These are phyloP conservation scores for Yamadazyma friedrichii DNA, from an alignment of 1,139 yeast species.

Conservation along the genomic window DNA sequence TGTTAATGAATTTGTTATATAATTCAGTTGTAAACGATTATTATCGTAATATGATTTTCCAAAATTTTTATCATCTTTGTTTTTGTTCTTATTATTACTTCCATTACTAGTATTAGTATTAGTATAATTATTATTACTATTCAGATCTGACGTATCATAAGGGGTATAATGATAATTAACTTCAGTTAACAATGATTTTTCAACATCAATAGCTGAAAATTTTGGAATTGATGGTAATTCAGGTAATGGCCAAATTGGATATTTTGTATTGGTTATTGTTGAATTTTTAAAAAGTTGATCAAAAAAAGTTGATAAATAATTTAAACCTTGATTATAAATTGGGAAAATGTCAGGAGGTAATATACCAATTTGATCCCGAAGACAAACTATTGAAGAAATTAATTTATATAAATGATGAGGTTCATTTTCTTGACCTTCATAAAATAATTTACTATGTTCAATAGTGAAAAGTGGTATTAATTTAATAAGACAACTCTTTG, in stretches of 20 bases:
- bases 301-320: conserved; percentile 63
- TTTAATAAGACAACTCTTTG: conserved; percentile 58
- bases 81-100: conserved; percentile 4
- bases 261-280: conserved; percentile 19
- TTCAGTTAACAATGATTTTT: conserved; percentile 73
- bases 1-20: conserved; percentile 63
- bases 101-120: conserved; percentile 21
- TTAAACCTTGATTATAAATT: conserved; percentile 65
- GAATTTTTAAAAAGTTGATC: conserved; percentile 33
- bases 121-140: conserved; percentile 8
- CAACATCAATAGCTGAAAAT: conserved; percentile 72
- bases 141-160: conserved; percentile 38
- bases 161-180: conserved; percentile 64
- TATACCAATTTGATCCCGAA: conserved; percentile 81
- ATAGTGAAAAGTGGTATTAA: conserved; percentile 77
- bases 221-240: conserved; percentile 63
- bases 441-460: conserved; percentile 63
- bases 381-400: conserved; percentile 79
- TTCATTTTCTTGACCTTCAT: conserved; percentile 22
- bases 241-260: conserved; percentile 75
- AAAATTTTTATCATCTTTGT: neutral
- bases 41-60: conserved; percentile 52
- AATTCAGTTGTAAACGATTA: conserved; percentile 68
- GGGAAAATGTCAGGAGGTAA: conserved; percentile 80
- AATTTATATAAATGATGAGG: conserved; percentile 59